A percentile compares a stretch with the other conserved stretches of the same genome.
These are phyloP conservation scores for Fusarium sp. DNA, from an alignment of 2,329 filamentous ascomycete species.

Conservation along the genomic window DNA sequence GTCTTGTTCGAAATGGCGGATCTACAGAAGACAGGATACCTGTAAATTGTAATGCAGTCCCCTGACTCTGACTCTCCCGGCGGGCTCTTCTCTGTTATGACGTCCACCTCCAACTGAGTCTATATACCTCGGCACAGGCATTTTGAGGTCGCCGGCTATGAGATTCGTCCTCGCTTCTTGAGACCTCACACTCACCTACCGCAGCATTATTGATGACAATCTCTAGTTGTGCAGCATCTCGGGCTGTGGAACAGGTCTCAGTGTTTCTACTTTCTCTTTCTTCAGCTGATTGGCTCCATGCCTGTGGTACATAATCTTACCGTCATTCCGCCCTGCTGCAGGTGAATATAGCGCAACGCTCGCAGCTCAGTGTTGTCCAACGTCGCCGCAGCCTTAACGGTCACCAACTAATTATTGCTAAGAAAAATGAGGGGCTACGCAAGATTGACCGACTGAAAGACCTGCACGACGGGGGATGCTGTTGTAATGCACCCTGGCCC, in stretches of 20 bases:
- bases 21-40: slow-evolving; percentile 6
- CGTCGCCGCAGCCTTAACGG: slow-evolving; percentile 31
- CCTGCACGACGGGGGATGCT: slow-evolving; percentile 10
- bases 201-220: neutral
- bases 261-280: slow-evolving; percentile 32
- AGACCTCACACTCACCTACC: too few relatives aligned
- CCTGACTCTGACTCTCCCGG: too few relatives aligned
- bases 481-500: slow-evolving; percentile 19
- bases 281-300: slow-evolving; percentile 18
- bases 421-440: slow-evolving; percentile 5
- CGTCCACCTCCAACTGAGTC: too few relatives aligned
- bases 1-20: slow-evolving; percentile 25
- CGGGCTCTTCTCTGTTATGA: too few relatives aligned
- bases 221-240: slow-evolving; percentile 25
- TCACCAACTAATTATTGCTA: slow-evolving; percentile 6
- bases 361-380: slow-evolving; percentile 11
- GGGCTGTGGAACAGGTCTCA: slow-evolving; percentile 11
- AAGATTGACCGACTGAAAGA: slow-evolving; percentile 2
- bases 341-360: slow-evolving; percentile 25
- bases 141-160: too few relatives aligned
- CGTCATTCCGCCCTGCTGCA: slow-evolving; percentile 19
- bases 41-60: too few relatives aligned
- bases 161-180: too few relatives aligned
- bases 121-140: too few relatives aligned
- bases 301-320: slow-evolving; percentile 1